Conservation (phyloP, 768 basidiomycete genomes). For the Vararia minispora region DNA sequence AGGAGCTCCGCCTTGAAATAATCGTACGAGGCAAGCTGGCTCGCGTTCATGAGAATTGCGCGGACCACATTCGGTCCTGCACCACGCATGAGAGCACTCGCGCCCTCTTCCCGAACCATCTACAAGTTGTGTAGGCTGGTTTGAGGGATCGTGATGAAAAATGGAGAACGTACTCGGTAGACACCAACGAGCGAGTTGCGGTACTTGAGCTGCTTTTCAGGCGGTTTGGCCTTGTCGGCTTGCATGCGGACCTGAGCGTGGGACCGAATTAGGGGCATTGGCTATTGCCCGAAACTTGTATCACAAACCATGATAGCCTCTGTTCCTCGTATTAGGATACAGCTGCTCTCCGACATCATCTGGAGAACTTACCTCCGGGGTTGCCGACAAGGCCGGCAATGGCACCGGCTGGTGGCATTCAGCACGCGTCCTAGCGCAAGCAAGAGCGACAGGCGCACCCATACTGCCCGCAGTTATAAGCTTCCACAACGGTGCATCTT, state of each 20-base stretch:
- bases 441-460: too few relatives aligned
- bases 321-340: slow-evolving; percentile 3
- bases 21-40: slow-evolving; percentile 91
- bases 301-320: slow-evolving; percentile 20
- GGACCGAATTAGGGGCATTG: slow-evolving; percentile 6
- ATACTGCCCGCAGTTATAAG: slow-evolving; percentile 75
- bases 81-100: slow-evolving; percentile 64
- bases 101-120: slow-evolving; percentile 86
- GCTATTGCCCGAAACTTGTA: neutral
- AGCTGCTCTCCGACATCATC: neutral
- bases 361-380: slow-evolving; percentile 49
- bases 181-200: slow-evolving; percentile 85
- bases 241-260: slow-evolving; percentile 60
- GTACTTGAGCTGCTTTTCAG: slow-evolving; percentile 84
- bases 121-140: too few relatives aligned
- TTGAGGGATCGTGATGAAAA: slow-evolving; percentile 1
- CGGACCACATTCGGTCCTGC: slow-evolving; percentile 80
- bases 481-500: slow-evolving; percentile 70
- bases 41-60: slow-evolving; percentile 83
- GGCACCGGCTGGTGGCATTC: slow-evolving; percentile 47
- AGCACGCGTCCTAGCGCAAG: too few relatives aligned
- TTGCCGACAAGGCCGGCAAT: slow-evolving; percentile 87
- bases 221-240: slow-evolving; percentile 82
- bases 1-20: slow-evolving; percentile 83
- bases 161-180: slow-evolving; percentile 49